Conservation (phyloP, 495 filamentous ascomycete species). For the Cetradonia linearis region DNA sequence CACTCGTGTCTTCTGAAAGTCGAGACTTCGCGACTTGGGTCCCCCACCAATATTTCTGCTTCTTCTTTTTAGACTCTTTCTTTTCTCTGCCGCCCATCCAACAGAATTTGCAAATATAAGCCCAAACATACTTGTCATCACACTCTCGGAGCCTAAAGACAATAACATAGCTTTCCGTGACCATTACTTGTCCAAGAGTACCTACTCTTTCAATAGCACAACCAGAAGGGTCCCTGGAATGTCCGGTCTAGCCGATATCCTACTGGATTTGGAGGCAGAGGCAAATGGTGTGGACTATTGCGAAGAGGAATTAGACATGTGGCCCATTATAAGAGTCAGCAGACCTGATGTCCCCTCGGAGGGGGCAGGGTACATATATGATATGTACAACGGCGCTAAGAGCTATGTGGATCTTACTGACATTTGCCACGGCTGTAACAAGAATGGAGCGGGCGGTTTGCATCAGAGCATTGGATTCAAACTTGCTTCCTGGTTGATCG, state of each 20-base stretch:
- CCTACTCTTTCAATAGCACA: too few relatives aligned
- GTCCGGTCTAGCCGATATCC: too few relatives aligned
- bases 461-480: neutral
- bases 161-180: too few relatives aligned
- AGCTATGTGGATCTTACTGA: neutral
- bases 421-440: neutral
- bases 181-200: too few relatives aligned
- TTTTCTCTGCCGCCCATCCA: neutral
- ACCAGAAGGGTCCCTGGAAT: too few relatives aligned
- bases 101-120: neutral
- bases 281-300: neutral
- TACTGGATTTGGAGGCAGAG: neutral
- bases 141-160: too few relatives aligned
- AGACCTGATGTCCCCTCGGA: too few relatives aligned
- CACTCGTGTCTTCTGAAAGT: too few relatives aligned
- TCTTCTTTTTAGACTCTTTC: neutral
- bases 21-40: too few relatives aligned
- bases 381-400: neutral
- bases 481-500: neutral
- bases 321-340: too few relatives aligned
- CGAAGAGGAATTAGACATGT: neutral
- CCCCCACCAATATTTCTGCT: neutral
- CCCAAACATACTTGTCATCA: neutral
- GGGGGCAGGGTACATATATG: neutral
- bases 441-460: neutral